Evolutionary conservation across 495 filamentous ascomycete species (phyloP).

Genomic region (Monascus purpureus): DNA sequence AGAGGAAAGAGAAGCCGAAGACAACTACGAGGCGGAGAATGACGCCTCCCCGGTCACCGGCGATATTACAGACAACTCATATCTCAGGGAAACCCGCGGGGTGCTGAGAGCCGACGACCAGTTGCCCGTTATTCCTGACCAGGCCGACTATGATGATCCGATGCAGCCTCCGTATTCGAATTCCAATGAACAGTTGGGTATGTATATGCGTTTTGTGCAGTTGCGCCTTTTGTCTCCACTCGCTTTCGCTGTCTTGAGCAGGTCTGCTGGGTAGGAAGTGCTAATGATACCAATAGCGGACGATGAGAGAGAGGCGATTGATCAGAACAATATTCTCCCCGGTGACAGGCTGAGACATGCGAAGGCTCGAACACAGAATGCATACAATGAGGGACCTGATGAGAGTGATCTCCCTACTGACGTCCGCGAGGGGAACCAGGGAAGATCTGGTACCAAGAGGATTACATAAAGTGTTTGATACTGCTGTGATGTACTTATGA

Average conservation of each 20-base stretch:
- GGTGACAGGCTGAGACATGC: constrained; percentile 16
- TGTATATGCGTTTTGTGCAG: not conserved
- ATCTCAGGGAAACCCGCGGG: constrained; percentile 7
- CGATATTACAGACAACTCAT: constrained; percentile 7
- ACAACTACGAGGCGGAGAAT: constrained; percentile 14
- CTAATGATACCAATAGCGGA: too few species aligned
- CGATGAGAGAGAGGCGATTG: constrained; percentile 14
- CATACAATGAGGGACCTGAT: constrained; percentile 17
- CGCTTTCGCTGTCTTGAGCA: too few species aligned
- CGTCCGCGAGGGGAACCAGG: constrained; percentile 2
- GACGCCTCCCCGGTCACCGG: constrained; percentile 12
- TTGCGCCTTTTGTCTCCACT: not conserved
- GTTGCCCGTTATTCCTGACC: constrained; percentile 5
- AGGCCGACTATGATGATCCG: constrained; percentile 9
- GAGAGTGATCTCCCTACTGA: constrained; percentile 15
- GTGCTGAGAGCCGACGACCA: not conserved
- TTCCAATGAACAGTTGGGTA: constrained; percentile 12
- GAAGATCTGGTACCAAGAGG: constrained; percentile 2
- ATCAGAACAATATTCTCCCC: constrained; percentile 11
- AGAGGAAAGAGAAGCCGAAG: constrained; percentile 16
- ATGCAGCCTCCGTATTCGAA: constrained; percentile 14
- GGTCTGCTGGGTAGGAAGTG: too few species aligned
- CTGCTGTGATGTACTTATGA: not conserved
- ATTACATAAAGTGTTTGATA: not conserved
- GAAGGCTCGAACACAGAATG: constrained; percentile 9